Base-by-base conservation (phyloP, 371 early-diverging fungal species). In the Zopfochytrium polystomum region DNA sequence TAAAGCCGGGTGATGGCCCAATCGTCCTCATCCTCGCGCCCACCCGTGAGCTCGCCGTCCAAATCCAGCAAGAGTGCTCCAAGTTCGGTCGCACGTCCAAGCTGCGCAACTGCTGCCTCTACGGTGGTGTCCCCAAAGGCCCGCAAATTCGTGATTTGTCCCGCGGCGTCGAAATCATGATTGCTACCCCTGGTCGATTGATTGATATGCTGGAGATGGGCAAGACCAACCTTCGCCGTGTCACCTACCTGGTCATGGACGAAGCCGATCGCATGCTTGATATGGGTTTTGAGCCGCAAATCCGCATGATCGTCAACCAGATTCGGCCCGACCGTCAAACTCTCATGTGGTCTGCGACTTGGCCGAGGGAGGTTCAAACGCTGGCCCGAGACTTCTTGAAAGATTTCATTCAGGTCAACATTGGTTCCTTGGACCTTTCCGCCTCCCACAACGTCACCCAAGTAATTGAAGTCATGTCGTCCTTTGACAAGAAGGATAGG, bases 271-370 rank as follows among this genome's bases (percentile, higher is more conserved):
- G 74, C 25, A 69, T 70, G 72, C 76, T 99, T 33, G 99, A 99
- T 78, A 97, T 98, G 98, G 99, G 99, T 70, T 99, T 99, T 76
- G 99, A 99, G 80, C 98, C 98, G 48, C 99, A 99, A 80, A 91
- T 99, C 66, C 90, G 96, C 71, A 93, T 92, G 74, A 98, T 99
- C 71, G 93, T 99, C 30, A 94, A 95, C 54, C 95, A 97, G 76
- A 97, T 99, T 68, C 90, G 98, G 23, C 96, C 95, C 52, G 95
- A 99, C 65, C 81, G 98, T 68, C 99, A 99, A 78, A 98, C 98
- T 18, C 87, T 99, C 42, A 98, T 99, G 98, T 99, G 98, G 98
- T 92, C 92, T 77, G 99, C 99, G 6, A 99, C 99, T 6, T 99
- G 99, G 99, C 99, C 99, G 56, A 95, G 91, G 82, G 92, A 93